phyloP scores from a whole-genome alignment of 1,284 basidiomycete genomes.

The Coniferiporia weirii region DNA sequence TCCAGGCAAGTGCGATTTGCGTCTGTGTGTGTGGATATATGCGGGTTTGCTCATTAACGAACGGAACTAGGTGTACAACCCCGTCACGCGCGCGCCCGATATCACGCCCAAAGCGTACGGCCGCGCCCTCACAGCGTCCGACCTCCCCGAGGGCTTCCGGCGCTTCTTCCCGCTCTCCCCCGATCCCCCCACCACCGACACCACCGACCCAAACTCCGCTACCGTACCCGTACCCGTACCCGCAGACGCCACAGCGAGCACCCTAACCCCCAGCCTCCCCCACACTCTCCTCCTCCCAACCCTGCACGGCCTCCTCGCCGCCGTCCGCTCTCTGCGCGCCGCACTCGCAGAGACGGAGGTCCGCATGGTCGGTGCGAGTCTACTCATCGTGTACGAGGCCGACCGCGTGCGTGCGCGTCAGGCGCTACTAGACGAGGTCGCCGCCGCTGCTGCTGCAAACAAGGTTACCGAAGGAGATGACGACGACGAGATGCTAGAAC shows the following conservation, averaged over 20 bases:
- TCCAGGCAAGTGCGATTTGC: conserved; percentile 53
- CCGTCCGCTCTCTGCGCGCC: conserved; percentile 52
- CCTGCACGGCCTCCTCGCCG: conserved; percentile 57
- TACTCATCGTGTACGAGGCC: conserved; percentile 85
- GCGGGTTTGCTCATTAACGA: background rate
- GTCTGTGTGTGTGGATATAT: conserved; percentile 20
- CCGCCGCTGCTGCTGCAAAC: conserved; percentile 4
- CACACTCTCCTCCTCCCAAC: conserved; percentile 44
- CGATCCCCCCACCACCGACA: conserved; percentile 9
- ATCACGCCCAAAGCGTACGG: conserved; percentile 78
- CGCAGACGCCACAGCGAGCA: background rate
- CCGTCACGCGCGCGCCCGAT: conserved; percentile 46
- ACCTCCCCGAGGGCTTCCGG: conserved; percentile 70
- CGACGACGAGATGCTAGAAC: conserved; percentile 30
- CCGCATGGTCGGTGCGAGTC: conserved; percentile 77
- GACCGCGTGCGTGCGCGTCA: conserved; percentile 41
- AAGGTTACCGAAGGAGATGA: conserved; percentile 30
- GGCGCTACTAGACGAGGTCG: conserved; percentile 34
- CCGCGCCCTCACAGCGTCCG: conserved; percentile 60
- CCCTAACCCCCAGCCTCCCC: conserved; percentile 20
- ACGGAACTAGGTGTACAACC: conserved; percentile 64
- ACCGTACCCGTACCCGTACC: too few species aligned
- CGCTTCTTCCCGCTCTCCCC: conserved; percentile 69
- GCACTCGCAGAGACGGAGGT: conserved; percentile 58
- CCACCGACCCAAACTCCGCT: too few species aligned